phyloP scores from a whole-genome alignment of 495 filamentous ascomycete species.

The Tuber brumale region DNA sequence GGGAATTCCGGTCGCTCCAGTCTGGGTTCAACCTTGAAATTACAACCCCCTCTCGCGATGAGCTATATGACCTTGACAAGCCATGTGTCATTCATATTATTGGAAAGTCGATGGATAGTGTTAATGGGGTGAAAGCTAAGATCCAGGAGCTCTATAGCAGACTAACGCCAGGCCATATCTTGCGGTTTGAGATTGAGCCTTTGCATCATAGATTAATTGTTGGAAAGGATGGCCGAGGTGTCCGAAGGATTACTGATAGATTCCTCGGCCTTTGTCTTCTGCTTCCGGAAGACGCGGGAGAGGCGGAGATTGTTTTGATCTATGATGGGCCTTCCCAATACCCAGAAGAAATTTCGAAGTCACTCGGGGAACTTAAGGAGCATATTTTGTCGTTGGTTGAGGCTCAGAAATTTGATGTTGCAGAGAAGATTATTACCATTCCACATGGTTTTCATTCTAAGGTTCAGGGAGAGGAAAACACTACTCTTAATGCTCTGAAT shows the following conservation, averaged over 20 bases:
- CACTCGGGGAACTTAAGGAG: conserved; percentile 57
- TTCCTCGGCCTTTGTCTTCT: conserved; percentile 26
- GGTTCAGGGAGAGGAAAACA: conserved; percentile 66
- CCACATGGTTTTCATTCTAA: conserved; percentile 67
- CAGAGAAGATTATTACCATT: conserved; percentile 58
- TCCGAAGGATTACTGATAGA: conserved; percentile 28
- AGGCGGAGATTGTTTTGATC: conserved; percentile 42
- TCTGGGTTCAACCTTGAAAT: conserved; percentile 71
- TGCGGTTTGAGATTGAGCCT: conserved; percentile 47
- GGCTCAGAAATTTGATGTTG: conserved; percentile 60
- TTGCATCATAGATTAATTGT: conserved; percentile 37
- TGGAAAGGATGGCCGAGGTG: conserved; percentile 35
- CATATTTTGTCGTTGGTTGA: conserved; percentile 64
- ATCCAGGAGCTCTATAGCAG: conserved; percentile 25
- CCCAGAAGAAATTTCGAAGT: conserved; percentile 35
- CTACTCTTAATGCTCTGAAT: conserved; percentile 41
- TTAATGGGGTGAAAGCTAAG: conserved; percentile 43
- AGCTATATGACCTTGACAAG: conserved; percentile 24
- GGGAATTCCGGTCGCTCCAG: conserved; percentile 72
- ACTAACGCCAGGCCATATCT: conserved; percentile 53
- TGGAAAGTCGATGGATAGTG: conserved; percentile 23
- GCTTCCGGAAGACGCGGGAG: conserved; percentile 34
- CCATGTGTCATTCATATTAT: conserved; percentile 31
- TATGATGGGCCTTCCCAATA: conserved; percentile 43
- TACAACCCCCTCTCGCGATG: conserved; percentile 58